Evolutionary conservation across 805 yeast genomes (phyloP), one percentile per base, ranked within the genome.

Genomic region (Starmerella scarabaei): DNA sequence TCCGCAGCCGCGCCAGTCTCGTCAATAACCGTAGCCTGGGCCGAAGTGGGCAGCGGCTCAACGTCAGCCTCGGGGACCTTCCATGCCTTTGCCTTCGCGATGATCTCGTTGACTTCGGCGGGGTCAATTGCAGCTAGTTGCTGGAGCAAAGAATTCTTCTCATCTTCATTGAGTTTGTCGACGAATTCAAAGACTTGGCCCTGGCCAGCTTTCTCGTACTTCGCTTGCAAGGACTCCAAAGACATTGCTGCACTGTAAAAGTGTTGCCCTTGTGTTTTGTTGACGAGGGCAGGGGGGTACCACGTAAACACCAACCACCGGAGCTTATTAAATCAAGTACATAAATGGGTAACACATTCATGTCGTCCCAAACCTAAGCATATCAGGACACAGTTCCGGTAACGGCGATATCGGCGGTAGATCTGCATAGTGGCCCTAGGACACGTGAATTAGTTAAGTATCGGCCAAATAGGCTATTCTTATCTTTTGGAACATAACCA

Each of bases 151-250:
- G 43, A n/a, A 2, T 39, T 31, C 39, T 52, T 44, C 35, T 60
- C 56, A 3, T 40, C 42, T 5, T 33, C 52, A 21, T 46, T 30
- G 21, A 65, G 60, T 36, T 39, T 18, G 48, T 58, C 61, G 51
- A 55, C 60, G 43, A 60, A 62, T 30, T 51, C 48, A 47, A 62
- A 63, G 7, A 64, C 67, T 27, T 65, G 69, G 40, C 47, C 63
- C 49, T 65, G 69, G 46, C 60, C 61, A 12, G 61, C 63, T 2
- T 43, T 46, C 23, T 56, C 55, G 32, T 58, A 53, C 12, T 51
- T 57, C 1, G 40, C 40, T 7, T 40, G 37, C 14, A 50, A 26
- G 6, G 26, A 11, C 20, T 42, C 49, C 20, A 42, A 23, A 5
- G 37, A 23, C 47, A 44, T 44, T 14, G 16, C 26, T 4, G n/a